Conservation (phyloP, 73 alveolate species). For the Blepharisma stoltei region DNA sequence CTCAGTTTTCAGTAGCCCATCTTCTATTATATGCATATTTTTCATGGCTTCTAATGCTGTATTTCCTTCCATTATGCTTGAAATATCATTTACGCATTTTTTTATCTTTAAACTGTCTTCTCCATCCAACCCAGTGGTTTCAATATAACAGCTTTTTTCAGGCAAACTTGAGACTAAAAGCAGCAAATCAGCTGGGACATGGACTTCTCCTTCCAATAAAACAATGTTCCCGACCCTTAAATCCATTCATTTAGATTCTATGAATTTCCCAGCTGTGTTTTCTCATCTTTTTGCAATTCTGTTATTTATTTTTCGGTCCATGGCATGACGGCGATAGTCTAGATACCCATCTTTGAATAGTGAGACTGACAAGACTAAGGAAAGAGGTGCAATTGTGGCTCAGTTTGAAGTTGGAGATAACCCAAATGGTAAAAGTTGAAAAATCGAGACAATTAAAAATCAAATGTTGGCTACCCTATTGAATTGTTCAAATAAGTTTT, state of each 20-base stretch:
- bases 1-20: conserved; percentile 52
- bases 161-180: conserved; percentile 66
- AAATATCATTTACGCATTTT: conserved; percentile 52
- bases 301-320: conserved; percentile 24
- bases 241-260: conserved; percentile 4
- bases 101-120: conserved; percentile 95
- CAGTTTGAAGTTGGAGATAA: conserved; percentile 33
- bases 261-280: neutral
- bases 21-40: conserved; percentile 19
- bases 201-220: conserved; percentile 54
- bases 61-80: conserved; percentile 4
- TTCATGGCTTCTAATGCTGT: conserved; percentile 10
- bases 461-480: conserved; percentile 73
- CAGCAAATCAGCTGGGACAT: conserved; percentile 83
- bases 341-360: conserved; percentile 28
- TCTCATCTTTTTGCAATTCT: conserved; percentile 6
- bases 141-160: conserved; percentile 79
- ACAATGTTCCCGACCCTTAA: conserved; percentile 23
- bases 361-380: conserved; percentile 13
- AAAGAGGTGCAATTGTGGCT: conserved; percentile 35
- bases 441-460: conserved; percentile 74
- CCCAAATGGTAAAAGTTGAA: conserved; percentile 57
- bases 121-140: conserved; percentile 98
- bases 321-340: conserved; percentile 21
- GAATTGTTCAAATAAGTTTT: conserved; percentile 73